Percentiles rank a stretch among this genome's conserved stretches.
These are phyloP conservation scores for Limnomonas spitsbergensis DNA, from an alignment of 139 green algal species.

Conservation along the genomic window DNA sequence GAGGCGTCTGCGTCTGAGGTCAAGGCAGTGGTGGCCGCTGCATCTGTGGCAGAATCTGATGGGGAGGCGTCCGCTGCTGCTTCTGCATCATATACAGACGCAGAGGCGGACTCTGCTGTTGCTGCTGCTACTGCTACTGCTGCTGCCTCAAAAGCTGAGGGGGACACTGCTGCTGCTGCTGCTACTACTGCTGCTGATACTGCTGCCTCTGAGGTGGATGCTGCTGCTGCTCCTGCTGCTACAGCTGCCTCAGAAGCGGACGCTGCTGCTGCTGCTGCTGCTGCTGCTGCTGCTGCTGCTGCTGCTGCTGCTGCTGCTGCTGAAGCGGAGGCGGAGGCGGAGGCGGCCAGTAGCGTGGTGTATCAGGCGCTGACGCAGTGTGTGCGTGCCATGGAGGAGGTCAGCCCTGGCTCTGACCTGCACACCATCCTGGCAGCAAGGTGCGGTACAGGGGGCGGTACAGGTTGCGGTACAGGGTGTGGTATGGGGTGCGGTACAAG, in stretches of 20 bases:
- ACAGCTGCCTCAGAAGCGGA: background rate
- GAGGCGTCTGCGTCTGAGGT: background rate
- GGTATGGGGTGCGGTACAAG: too few species aligned
- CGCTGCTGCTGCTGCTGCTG: too few species aligned
- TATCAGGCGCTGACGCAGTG: background rate
- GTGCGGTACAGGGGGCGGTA: too few species aligned
- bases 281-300: too few species aligned
- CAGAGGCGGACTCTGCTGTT: background rate
- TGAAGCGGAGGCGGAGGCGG: background rate
- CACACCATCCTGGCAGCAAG: background rate
- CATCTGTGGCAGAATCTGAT: background rate
- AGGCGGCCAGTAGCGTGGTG: background rate
- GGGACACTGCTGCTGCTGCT: background rate
- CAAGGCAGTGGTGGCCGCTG: background rate
- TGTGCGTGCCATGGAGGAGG: background rate
- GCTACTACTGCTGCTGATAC: background rate
- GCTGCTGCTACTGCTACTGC: background rate
- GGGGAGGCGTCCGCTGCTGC: background rate
- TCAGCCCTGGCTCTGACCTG: constrained; percentile 8
- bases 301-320: too few species aligned
- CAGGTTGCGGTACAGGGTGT: too few species aligned
- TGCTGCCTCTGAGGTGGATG: background rate
- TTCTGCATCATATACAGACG: background rate
- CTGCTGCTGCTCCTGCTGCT: too few species aligned
- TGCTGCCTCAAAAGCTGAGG: background rate